Evolutionary conservation across 1,139 yeast genomes (phyloP).

Genomic region (Geotrichum restrictum): DNA sequence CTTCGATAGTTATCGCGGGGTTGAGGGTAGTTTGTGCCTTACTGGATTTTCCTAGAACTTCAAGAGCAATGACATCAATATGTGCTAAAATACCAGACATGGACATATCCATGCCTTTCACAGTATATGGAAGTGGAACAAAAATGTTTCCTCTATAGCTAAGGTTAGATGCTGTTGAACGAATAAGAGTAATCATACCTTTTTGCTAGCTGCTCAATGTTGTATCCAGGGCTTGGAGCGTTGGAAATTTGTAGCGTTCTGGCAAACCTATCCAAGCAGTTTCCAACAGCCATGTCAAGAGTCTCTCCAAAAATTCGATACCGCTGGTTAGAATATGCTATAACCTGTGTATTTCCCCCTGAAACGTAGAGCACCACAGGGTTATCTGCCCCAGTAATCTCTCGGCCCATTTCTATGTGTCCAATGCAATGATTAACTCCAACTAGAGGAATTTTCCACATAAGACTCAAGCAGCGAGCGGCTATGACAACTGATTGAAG

Average conservation of each 20-base stretch:
- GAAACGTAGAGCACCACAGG: conserved; percentile 95
- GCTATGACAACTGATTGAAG: conserved; percentile 88
- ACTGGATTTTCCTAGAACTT: conserved; percentile 6
- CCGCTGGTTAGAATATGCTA: conserved; percentile 89
- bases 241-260: conserved; percentile 82
- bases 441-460: conserved; percentile 80
- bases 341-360: conserved; percentile 97
- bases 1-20: conserved; percentile 70
- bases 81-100: conserved; percentile 92
- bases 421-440: conserved; percentile 98
- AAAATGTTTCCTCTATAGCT: conserved; percentile 50
- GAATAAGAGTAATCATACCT: conserved; percentile 30
- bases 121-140: conserved; percentile 85
- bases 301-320: conserved; percentile 97
- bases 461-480: conserved; percentile 76
- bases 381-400: conserved; percentile 89
- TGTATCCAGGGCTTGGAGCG: conserved; percentile 96
- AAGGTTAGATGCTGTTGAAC: conserved; percentile 8
- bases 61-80: conserved; percentile 71
- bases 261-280: conserved; percentile 93
- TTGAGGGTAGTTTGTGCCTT: conserved; percentile 23
- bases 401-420: conserved; percentile 98
- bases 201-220: conserved; percentile 90
- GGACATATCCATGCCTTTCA: conserved; percentile 96
- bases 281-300: conserved; percentile 93